Evolutionary conservation across 2,329 filamentous ascomycete species (phyloP).

Genomic region (Alternaria brassicicola): DNA sequence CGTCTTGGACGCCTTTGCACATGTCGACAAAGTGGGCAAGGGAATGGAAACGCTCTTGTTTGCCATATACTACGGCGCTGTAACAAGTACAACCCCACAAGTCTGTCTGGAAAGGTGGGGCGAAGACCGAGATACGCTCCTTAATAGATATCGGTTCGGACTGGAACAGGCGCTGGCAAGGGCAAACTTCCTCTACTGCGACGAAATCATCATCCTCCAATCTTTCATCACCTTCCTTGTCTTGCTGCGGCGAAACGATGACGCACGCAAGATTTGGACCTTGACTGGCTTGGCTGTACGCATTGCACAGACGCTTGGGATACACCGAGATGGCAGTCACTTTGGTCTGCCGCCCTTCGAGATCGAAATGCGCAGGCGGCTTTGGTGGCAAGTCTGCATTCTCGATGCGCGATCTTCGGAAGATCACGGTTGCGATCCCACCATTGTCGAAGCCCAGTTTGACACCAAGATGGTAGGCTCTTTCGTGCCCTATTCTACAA

Average conservation of each 20-base stretch:
- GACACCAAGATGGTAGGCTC: conserved; percentile 61
- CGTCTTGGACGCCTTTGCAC: conserved; percentile 65
- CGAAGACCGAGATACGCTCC: conserved; percentile 57
- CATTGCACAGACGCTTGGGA: conserved; percentile 64
- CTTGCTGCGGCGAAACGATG: conserved; percentile 58
- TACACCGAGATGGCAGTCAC: conserved; percentile 64
- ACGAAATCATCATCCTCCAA: conserved; percentile 67
- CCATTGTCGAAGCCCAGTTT: conserved; percentile 63
- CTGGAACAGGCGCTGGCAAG: conserved; percentile 68
- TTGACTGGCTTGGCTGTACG: conserved; percentile 64
- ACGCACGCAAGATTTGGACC: conserved; percentile 62
- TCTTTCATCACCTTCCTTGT: conserved; percentile 68
- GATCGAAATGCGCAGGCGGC: conserved; percentile 63
- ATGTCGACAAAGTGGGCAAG: conserved; percentile 64
- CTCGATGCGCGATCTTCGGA: conserved; percentile 67
- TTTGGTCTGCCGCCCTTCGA: conserved; percentile 65
- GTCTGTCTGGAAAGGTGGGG: conserved; percentile 58
- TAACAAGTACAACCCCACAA: conserved; percentile 57
- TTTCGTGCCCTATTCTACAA: no score
- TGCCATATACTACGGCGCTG: conserved; percentile 65
- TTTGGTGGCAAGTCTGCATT: conserved; percentile 66
- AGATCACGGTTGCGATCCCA: conserved; percentile 67
- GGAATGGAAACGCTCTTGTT: conserved; percentile 66
- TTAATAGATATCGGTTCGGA: conserved; percentile 66
- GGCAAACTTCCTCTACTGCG: conserved; percentile 67